phyloP scores from a whole-genome alignment of 345 rosid genomes.

The Rhizophora apiculata region DNA sequence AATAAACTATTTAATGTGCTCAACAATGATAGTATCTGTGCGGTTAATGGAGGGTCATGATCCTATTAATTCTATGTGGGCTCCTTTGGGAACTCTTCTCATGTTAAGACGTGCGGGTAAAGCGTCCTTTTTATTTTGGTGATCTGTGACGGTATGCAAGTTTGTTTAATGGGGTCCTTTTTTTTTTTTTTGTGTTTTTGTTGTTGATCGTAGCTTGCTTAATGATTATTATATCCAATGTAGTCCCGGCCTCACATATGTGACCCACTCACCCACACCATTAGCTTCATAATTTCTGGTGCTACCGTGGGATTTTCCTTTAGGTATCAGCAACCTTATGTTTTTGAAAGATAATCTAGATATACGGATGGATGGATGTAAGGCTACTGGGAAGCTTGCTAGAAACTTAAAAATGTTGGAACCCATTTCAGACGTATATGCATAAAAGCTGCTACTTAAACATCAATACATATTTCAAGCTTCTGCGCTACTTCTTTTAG shows the following conservation, averaged over 20 bases:
- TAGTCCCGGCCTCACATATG: background rate
- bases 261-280: conserved; percentile 2
- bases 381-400: background rate
- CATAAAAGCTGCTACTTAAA: background rate
- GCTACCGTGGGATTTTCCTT: background rate
- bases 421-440: conserved; percentile 2
- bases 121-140: background rate
- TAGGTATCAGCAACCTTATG: background rate
- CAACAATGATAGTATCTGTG: background rate
- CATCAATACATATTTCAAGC: background rate
- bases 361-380: background rate
- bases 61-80: conserved; percentile 20
- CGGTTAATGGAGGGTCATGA: conserved; percentile 7
- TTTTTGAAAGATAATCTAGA: background rate
- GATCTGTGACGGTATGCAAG: background rate
- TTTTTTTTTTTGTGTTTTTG: background rate
- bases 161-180: too few relatives aligned
- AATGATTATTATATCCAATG: background rate
- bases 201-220: background rate
- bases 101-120: background rate
- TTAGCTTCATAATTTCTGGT: background rate
- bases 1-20: background rate
- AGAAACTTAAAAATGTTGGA: conserved; percentile 13
- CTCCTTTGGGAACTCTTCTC: conserved; percentile 2
- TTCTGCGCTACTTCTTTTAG: background rate